Percentiles rank a stretch among this genome's conserved stretches.
phyloP scores from a whole-genome alignment of 768 basidiomycete species.

The Dacryopinax primogenitus region DNA sequence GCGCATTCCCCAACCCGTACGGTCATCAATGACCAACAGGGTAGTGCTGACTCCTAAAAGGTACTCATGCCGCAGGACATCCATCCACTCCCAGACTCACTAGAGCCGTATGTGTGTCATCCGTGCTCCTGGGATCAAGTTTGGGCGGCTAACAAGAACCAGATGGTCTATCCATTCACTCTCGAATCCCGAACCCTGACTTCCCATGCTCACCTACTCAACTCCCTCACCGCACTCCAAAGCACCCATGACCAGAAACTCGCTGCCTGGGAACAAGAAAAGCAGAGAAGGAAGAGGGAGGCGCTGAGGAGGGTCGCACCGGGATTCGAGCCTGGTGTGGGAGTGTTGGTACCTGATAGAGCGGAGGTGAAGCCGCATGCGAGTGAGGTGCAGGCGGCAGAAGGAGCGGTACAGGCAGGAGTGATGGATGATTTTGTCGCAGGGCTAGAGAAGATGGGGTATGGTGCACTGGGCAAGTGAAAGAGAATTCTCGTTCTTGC shows the following conservation, averaged over 20 bases:
- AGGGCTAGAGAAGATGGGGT: conserved; percentile 1
- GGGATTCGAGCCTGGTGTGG: conserved; percentile 58
- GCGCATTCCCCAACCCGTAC: conserved; percentile 67
- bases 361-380: background rate
- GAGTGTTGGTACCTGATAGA: conserved; percentile 46
- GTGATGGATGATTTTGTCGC: background rate
- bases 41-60: conserved; percentile 32
- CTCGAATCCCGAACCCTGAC: conserved; percentile 75
- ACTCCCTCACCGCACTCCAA: conserved; percentile 50
- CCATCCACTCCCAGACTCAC: conserved; percentile 83
- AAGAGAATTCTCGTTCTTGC: too few relatives aligned
- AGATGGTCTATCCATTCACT: conserved; percentile 97
- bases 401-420: background rate
- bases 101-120: conserved; percentile 65
- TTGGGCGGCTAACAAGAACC: conserved; percentile 1
- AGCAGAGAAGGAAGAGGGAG: conserved; percentile 50
- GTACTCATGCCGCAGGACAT: conserved; percentile 80
- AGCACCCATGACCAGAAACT: conserved; percentile 61
- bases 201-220: conserved; percentile 57
- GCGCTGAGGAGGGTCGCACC: conserved; percentile 68
- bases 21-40: too few relatives aligned
- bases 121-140: background rate
- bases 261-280: conserved; percentile 60
- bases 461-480: background rate
- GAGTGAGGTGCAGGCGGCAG: background rate